phyloP scores from a whole-genome alignment of 2,329 filamentous ascomycete species.

The Raffaelea arxii region DNA sequence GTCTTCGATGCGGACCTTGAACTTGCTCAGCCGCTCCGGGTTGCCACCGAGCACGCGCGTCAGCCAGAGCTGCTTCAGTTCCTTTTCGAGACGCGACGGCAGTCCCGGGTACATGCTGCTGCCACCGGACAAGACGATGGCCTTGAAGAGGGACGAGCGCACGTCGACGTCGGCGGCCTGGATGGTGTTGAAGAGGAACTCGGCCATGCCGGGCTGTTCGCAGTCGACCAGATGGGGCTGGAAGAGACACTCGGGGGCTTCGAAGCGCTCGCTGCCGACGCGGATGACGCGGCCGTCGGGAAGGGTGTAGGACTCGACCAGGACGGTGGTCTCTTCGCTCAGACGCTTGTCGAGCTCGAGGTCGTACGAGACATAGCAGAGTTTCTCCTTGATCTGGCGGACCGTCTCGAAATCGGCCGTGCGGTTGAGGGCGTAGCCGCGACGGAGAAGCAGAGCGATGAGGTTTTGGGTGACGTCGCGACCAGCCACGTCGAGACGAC shows the following conservation, averaged over 20 bases:
- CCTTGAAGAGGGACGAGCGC: slow-evolving; percentile 87
- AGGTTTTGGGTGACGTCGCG: slow-evolving; percentile 97
- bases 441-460: slow-evolving; percentile 84
- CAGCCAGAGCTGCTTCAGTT: slow-evolving; percentile 97
- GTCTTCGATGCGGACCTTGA: slow-evolving; percentile 99
- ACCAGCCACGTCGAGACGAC: slow-evolving; percentile 87
- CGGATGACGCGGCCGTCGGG: slow-evolving; percentile 94
- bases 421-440: slow-evolving; percentile 93
- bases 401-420: slow-evolving; percentile 99
- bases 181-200: slow-evolving; percentile 98
- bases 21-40: slow-evolving; percentile 91
- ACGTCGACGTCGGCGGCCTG: slow-evolving; percentile 94
- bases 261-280: slow-evolving; percentile 93
- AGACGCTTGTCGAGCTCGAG: slow-evolving; percentile 91
- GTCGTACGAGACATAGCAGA: slow-evolving; percentile 98
- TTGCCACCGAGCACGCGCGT: slow-evolving; percentile 84
- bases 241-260: slow-evolving; percentile 96
- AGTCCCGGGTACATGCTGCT: slow-evolving; percentile 99
- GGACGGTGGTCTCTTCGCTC: slow-evolving; percentile 91
- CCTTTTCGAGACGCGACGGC: slow-evolving; percentile 91
- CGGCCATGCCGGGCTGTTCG: slow-evolving; percentile 91
- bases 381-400: slow-evolving; percentile 98
- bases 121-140: slow-evolving; percentile 90
- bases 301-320: slow-evolving; percentile 95
- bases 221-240: slow-evolving; percentile 97